phyloP scores from a whole-genome alignment of 2,329 filamentous ascomycete genomes.

The Rhexocercosporidium sp. region DNA sequence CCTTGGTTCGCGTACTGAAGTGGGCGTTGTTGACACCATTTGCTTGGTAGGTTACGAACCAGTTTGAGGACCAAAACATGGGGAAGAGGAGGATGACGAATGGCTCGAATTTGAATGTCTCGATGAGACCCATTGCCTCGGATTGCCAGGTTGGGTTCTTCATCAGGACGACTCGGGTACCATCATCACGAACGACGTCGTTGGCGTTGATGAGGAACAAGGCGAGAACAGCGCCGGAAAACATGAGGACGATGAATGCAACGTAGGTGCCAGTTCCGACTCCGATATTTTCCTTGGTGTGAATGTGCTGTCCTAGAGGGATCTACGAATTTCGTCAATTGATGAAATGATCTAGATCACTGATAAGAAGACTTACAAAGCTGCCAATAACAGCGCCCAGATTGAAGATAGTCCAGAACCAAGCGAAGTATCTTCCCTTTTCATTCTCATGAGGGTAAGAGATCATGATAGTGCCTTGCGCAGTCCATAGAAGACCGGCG shows the following conservation, averaged over 20 bases:
- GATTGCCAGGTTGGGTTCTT: slow-evolving; percentile 88
- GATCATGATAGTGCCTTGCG: slow-evolving; percentile 88
- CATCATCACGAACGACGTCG: slow-evolving; percentile 76
- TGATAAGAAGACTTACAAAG: slow-evolving; percentile 48
- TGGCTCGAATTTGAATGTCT: slow-evolving; percentile 72
- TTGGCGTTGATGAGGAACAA: slow-evolving; percentile 74
- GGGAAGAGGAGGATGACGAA: slow-evolving; percentile 80
- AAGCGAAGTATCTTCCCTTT: slow-evolving; percentile 88
- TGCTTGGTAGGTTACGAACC: slow-evolving; percentile 82
- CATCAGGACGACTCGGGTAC: slow-evolving; percentile 82
- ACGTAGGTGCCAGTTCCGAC: slow-evolving; percentile 85
- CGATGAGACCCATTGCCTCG: slow-evolving; percentile 76
- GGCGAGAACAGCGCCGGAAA: slow-evolving; percentile 71
- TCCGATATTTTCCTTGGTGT: slow-evolving; percentile 54
- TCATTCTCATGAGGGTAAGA: slow-evolving; percentile 80
- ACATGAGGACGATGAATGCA: slow-evolving; percentile 84
- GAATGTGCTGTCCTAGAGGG: slow-evolving; percentile 74
- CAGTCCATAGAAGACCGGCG: slow-evolving; percentile 81
- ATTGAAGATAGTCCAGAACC: slow-evolving; percentile 97
- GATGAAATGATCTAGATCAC: not conserved
- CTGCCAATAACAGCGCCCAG: slow-evolving; percentile 86
- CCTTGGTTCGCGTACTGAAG: slow-evolving; percentile 75
- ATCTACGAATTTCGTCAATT: slow-evolving; percentile 51
- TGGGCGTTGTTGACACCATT: slow-evolving; percentile 73
- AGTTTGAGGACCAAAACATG: slow-evolving; percentile 81